Evolutionary conservation across 2,329 filamentous ascomycete genomes (phyloP).

Genomic region (Magnaporthiopsis rhizophila): DNA sequence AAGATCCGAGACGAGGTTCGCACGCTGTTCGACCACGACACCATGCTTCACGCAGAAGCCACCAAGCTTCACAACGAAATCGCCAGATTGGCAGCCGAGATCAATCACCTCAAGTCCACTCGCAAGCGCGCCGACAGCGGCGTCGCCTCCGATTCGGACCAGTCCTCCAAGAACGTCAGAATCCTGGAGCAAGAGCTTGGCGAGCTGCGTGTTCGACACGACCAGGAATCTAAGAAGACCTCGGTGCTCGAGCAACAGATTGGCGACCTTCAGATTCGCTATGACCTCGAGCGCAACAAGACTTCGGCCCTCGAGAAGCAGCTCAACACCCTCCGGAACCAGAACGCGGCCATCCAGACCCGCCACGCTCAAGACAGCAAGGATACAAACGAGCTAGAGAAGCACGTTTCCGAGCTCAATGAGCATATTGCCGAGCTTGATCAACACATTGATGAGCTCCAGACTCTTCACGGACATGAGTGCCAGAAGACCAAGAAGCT

Average conservation of each 20-base stretch:
- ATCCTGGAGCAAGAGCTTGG: neutral
- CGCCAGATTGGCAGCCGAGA: neutral
- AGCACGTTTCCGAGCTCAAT: neutral
- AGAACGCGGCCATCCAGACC: no score
- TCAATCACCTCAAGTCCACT: neutral
- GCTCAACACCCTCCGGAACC: neutral
- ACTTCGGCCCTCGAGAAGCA: neutral
- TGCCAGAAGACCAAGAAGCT: neutral
- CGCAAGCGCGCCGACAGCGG: neutral
- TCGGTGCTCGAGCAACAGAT: neutral
- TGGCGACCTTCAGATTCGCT: neutral
- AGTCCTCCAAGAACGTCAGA: neutral
- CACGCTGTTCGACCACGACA: conserved; percentile 3
- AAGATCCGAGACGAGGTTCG: conserved; percentile 4
- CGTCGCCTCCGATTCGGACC: neutral
- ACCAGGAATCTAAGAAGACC: neutral
- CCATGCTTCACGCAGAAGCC: neutral
- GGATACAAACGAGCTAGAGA: no score
- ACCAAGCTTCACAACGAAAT: neutral
- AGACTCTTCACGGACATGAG: neutral
- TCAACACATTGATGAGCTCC: no score
- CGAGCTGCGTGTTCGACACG: neutral
- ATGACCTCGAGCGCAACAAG: neutral
- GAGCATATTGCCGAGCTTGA: neutral
- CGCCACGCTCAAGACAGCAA: no score